These are phyloP conservation scores for Scutellaria galericulata DNA, from an alignment of 257 asterid genomes.

Conservation along the genomic window DNA sequence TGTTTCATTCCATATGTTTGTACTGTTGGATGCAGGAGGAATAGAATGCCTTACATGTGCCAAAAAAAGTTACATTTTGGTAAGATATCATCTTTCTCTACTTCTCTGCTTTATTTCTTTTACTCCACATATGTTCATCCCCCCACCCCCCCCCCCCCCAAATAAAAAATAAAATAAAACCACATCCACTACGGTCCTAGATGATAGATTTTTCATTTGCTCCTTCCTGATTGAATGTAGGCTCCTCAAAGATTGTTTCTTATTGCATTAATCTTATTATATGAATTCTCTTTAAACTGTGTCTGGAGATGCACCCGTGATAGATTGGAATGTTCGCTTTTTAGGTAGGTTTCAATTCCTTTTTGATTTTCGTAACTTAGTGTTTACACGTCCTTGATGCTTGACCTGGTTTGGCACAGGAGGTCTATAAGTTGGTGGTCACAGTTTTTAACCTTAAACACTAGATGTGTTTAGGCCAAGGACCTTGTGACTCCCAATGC, in stretches of 20 bases:
- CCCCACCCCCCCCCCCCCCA: neutral
- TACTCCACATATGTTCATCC: slow-evolving; percentile 3
- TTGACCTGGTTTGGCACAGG: neutral
- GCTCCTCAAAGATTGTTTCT: slow-evolving; percentile 21
- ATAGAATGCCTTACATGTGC: slow-evolving; percentile 96
- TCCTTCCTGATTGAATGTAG: neutral
- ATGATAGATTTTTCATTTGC: neutral
- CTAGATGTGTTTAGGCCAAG: slow-evolving; percentile 19
- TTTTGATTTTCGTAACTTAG: neutral
- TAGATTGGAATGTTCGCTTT: neutral
- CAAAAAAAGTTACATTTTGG: slow-evolving; percentile 88
- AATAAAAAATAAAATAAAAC: no score
- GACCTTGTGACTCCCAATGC: slow-evolving; percentile 8
- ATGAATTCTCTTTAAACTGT: slow-evolving; percentile 9
- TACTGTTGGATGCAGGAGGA: slow-evolving; percentile 98
- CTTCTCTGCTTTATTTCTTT: slow-evolving; percentile 23
- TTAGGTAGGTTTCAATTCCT: neutral
- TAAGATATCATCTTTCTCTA: slow-evolving; percentile 39
- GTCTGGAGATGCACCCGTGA: slow-evolving; percentile 22
- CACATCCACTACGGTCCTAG: neutral
- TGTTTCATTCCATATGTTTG: slow-evolving; percentile 97
- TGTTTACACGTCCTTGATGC: neutral
- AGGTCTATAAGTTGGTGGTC: slow-evolving; percentile 15
- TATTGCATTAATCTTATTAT: neutral
- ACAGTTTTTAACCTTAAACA: neutral